A percentile compares a stretch with the other conserved stretches of the same genome.
These are phyloP conservation scores for Tylopilus intermedius DNA, from an alignment of 768 basidiomycete genomes.

Conservation along the genomic window DNA sequence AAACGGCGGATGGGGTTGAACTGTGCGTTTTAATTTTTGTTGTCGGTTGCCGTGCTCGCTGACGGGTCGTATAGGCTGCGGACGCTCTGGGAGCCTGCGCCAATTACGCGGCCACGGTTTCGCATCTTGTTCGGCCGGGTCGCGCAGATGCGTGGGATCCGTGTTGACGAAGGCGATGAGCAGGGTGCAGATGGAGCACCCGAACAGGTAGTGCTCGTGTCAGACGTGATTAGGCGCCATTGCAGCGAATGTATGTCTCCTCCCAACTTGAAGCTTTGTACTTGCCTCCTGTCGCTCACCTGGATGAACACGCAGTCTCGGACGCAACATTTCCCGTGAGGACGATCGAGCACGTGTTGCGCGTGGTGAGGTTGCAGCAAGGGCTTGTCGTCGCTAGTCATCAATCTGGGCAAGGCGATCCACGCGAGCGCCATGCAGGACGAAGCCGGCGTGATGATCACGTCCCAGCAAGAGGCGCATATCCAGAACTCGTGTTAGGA, in stretches of 20 bases:
- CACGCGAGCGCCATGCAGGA: constrained; percentile 52
- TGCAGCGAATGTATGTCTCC: constrained; percentile 24
- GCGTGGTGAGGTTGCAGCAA: constrained; percentile 73
- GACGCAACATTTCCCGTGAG: constrained; percentile 65
- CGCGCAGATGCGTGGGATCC: constrained; percentile 63
- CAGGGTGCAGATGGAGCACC: constrained; percentile 54
- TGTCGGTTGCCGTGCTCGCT: not conserved
- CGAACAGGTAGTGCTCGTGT: constrained; percentile 71
- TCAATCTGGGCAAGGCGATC: constrained; percentile 79
- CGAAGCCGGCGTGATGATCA: constrained; percentile 67
- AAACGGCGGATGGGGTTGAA: constrained; percentile 65
- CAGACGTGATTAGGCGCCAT: constrained; percentile 38
- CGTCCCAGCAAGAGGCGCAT: constrained; percentile 77
- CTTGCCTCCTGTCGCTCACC: not conserved
- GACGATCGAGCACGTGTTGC: constrained; percentile 64
- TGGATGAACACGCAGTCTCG: constrained; percentile 43
- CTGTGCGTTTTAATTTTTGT: constrained; percentile 5
- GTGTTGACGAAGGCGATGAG: constrained; percentile 21
- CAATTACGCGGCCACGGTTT: constrained; percentile 82
- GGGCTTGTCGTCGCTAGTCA: constrained; percentile 72
- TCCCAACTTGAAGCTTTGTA: too few relatives aligned
- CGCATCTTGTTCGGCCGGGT: constrained; percentile 70
- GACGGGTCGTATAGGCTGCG: constrained; percentile 56
- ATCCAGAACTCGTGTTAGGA: constrained; percentile 86
- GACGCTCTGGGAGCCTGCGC: constrained; percentile 70